Evolutionary conservation across 352 stramenopile species (phyloP).

Genomic region (Phytophthora megakarya): DNA sequence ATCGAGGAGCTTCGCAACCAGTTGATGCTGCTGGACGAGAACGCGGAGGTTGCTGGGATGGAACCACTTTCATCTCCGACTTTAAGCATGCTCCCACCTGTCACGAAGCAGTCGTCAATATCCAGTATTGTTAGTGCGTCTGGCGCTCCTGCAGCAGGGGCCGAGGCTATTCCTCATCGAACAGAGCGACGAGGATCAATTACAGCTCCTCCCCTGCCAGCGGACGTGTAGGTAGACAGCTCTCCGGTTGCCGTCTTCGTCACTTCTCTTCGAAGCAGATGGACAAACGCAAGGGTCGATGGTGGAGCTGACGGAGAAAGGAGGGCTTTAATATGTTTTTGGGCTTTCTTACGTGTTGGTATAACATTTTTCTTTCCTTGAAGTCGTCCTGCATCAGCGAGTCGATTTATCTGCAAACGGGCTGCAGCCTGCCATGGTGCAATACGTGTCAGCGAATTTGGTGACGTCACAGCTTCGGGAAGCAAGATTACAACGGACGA

Average conservation of each 20-base stretch:
- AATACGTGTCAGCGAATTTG: conserved; percentile 84
- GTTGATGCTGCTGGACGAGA: conserved; percentile 69
- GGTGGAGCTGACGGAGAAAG: conserved; percentile 34
- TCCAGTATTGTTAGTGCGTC: conserved; percentile 40
- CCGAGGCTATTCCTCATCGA: conserved; percentile 36
- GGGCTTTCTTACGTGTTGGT: conserved; percentile 30
- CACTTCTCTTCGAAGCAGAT: conserved; percentile 22
- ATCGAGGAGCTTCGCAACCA: conserved; percentile 85
- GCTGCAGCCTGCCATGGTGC: conserved; percentile 85
- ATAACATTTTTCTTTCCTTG: conserved; percentile 16
- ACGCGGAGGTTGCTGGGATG: conserved; percentile 49
- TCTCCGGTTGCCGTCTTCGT: conserved; percentile 22
- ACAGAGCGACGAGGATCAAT: conserved; percentile 59
- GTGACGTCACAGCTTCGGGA: conserved; percentile 76
- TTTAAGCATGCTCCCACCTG: conserved; percentile 71
- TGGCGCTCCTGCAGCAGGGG: conserved; percentile 23
- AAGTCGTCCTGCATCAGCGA: conserved; percentile 38
- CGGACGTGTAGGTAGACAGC: conserved; percentile 41
- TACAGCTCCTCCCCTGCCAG: conserved; percentile 28
- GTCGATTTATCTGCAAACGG: conserved; percentile 88
- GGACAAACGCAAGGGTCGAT: too few species aligned
- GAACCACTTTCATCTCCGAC: conserved; percentile 77
- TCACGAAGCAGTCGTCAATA: conserved; percentile 57
- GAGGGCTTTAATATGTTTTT: conserved; percentile 44
- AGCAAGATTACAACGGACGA: conserved; percentile 15